These are phyloP conservation scores for Tuber calosporum DNA, from an alignment of 495 filamentous ascomycete species.

Conservation along the genomic window DNA sequence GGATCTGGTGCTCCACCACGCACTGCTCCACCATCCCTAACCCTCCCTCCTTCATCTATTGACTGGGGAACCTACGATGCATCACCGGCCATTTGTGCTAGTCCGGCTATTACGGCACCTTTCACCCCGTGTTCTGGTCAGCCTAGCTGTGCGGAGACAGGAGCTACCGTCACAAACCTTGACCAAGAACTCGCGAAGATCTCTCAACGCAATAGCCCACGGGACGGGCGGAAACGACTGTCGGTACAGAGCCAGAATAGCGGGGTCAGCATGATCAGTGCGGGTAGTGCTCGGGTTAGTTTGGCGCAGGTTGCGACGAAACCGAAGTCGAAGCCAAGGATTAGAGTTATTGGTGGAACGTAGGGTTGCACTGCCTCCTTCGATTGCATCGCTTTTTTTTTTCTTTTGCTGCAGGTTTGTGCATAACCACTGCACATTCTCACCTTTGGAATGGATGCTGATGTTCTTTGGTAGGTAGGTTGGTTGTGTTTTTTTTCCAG, in stretches of 20 bases:
- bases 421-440: not conserved
- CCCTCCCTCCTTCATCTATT: conserved; percentile 20
- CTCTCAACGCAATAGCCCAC: not conserved
- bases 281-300: conserved; percentile 30
- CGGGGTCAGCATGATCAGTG: conserved; percentile 26
- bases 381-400: not conserved
- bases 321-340: conserved; percentile 28
- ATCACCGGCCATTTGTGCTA: conserved; percentile 14
- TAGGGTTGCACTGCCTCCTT: not conserved
- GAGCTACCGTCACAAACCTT: conserved; percentile 4
- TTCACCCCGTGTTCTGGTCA: conserved; percentile 27
- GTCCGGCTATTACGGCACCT: conserved; percentile 17
- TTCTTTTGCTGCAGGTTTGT: not conserved
- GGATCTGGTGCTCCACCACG: not conserved
- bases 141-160: conserved; percentile 16
- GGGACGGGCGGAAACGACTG: conserved; percentile 16
- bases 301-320: conserved; percentile 33
- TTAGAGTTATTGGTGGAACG: conserved; percentile 21
- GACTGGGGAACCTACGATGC: conserved; percentile 20
- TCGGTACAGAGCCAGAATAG: conserved; percentile 26
- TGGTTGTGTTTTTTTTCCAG: not conserved
- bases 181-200: not conserved
- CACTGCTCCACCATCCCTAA: conserved; percentile 15
- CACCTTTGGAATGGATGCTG: not conserved
- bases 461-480: too few relatives aligned